These are phyloP conservation scores for Triticum monococcum DNA, from an alignment of 176 grass and related monocot species.

Conservation along the genomic window DNA sequence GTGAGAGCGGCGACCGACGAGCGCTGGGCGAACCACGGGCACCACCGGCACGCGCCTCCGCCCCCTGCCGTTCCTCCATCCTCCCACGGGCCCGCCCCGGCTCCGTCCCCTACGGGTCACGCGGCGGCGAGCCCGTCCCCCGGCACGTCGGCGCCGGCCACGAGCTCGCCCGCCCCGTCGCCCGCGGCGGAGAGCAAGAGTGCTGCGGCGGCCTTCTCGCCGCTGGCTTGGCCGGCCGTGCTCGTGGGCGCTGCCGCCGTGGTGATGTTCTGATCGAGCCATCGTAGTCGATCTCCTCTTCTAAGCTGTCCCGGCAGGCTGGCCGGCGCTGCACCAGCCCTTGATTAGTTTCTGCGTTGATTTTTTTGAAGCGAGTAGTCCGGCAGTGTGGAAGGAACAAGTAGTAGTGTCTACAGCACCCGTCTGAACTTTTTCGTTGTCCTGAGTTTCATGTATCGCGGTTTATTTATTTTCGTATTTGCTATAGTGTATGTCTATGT, in stretches of 20 bases:
- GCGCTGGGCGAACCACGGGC: background rate
- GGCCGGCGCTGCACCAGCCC: background rate
- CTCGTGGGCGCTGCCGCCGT: background rate
- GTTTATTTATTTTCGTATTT: background rate
- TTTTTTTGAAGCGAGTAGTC: background rate
- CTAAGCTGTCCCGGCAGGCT: background rate
- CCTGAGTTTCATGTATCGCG: background rate
- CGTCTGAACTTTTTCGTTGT: background rate
- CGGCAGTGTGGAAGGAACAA: background rate
- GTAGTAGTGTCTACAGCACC: background rate
- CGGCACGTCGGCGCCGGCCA: background rate
- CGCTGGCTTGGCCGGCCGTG: background rate
- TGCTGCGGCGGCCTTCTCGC: background rate
- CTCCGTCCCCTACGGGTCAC: background rate
- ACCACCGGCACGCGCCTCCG: background rate
- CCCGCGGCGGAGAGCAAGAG: background rate
- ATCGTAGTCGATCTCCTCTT: background rate
- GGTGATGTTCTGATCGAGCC: background rate
- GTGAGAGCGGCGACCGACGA: background rate
- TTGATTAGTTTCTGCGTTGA: background rate
- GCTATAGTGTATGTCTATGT: background rate
- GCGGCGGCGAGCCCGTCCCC: background rate
- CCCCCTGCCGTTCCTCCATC: background rate
- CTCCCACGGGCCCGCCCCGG: background rate
- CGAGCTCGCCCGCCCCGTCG: conserved; percentile 16